phyloP scores from a whole-genome alignment of 257 asterid genomes.

The Solanum lignicaule region DNA sequence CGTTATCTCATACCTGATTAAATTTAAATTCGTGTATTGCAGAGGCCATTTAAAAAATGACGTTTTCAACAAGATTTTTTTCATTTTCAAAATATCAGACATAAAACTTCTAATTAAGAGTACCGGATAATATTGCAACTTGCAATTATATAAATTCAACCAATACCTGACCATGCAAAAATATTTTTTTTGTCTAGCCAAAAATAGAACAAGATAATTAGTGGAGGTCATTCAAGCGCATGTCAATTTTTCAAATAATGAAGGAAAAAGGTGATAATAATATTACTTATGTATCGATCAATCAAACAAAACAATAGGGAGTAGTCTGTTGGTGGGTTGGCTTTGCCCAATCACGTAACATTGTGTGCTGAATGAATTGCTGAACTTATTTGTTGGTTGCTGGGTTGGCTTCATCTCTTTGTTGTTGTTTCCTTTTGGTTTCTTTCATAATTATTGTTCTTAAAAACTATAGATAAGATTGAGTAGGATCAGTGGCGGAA shows the following conservation, averaged over 20 bases:
- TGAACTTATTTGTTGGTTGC: neutral
- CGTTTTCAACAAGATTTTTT: too few species aligned
- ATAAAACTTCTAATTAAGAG: neutral
- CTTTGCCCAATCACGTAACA: neutral
- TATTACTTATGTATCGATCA: neutral
- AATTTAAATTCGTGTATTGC: too few species aligned
- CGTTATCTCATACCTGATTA: too few species aligned
- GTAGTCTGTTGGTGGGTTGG: neutral
- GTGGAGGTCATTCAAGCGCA: neutral
- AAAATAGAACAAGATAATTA: too few species aligned
- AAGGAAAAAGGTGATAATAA: neutral
- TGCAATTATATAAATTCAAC: neutral
- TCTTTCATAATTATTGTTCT: neutral
- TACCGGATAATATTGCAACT: neutral
- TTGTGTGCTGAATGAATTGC: neutral
- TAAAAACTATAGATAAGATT: neutral
- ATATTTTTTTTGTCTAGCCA: neutral
- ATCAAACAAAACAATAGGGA: neutral
- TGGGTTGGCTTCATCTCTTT: neutral
- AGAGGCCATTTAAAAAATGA: too few species aligned
- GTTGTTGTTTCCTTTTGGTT: neutral
- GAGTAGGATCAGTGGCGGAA: neutral
- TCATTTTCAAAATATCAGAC: too few species aligned
- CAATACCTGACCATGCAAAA: neutral
- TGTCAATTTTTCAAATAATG: neutral